These are phyloP conservation scores for Tetraselmis chui DNA, from an alignment of 139 green algal species.

Conservation along the genomic window DNA sequence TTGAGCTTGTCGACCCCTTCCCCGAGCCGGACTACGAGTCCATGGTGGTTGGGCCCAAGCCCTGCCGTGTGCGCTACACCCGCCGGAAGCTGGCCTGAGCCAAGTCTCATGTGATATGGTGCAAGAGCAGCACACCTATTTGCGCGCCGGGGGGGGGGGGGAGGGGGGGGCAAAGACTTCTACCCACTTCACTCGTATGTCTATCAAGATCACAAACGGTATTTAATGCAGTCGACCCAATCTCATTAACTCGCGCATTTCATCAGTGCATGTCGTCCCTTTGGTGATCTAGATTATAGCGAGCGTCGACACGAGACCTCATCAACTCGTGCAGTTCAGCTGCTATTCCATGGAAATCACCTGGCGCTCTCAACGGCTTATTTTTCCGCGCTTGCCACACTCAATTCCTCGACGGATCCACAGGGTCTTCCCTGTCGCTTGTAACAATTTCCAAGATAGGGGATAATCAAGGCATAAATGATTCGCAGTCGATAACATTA, in stretches of 20 bases:
- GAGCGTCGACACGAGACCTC: too few relatives aligned
- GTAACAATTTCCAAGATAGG: too few relatives aligned
- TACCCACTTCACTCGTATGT: not conserved
- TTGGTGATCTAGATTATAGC: not conserved
- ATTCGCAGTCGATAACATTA: too few relatives aligned
- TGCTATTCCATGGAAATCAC: too few relatives aligned
- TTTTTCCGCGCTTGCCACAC: too few relatives aligned
- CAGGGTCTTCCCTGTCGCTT: too few relatives aligned
- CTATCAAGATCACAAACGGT: not conserved
- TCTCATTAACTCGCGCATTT: not conserved
- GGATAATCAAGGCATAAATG: too few relatives aligned
- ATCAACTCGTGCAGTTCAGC: too few relatives aligned
- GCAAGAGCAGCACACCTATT: too few relatives aligned
- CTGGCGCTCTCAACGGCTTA: too few relatives aligned
- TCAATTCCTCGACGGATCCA: too few relatives aligned
- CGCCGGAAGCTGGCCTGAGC: slow-evolving; percentile 41
- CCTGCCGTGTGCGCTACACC: slow-evolving; percentile 77
- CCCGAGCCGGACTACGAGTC: slow-evolving; percentile 84
- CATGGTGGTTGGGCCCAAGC: slow-evolving; percentile 92
- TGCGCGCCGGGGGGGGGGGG: not conserved
- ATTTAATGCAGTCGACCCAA: not conserved
- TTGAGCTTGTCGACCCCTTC: slow-evolving; percentile 85
- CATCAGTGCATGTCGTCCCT: not conserved
- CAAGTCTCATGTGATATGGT: too few relatives aligned
- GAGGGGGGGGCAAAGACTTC: not conserved